These are phyloP conservation scores for Kodamaea fukazawae DNA, from an alignment of 805 yeast species.

Conservation along the genomic window DNA sequence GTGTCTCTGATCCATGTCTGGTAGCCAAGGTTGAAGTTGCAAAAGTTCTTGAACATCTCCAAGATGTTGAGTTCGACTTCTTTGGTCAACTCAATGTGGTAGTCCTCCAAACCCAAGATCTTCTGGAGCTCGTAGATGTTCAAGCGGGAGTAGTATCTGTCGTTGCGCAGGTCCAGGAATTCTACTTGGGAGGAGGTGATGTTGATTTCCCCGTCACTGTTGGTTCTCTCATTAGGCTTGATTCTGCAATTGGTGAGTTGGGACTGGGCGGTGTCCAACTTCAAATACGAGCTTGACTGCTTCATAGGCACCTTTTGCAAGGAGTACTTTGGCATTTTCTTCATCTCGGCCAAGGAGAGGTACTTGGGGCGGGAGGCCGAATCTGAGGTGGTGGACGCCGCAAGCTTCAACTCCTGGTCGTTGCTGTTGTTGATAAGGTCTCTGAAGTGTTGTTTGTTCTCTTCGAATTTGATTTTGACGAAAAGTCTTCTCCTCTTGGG, in stretches of 20 bases:
- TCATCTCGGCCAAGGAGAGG: background rate
- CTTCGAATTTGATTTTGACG: slow-evolving; percentile 5
- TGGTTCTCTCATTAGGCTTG: background rate
- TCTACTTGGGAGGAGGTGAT: background rate
- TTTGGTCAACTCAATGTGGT: slow-evolving; percentile 51
- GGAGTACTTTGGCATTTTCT: too few relatives aligned
- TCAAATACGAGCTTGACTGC: background rate
- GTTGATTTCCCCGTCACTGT: background rate
- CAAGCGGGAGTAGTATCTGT: slow-evolving; percentile 49
- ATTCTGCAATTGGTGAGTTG: slow-evolving; percentile 1
- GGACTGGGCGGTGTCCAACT: background rate
- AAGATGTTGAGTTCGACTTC: slow-evolving; percentile 53
- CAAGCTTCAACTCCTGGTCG: background rate
- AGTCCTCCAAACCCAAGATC: slow-evolving; percentile 46
- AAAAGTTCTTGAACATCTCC: slow-evolving; percentile 50
- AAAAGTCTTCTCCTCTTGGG: slow-evolving; percentile 3
- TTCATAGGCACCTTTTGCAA: background rate
- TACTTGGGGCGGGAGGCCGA: background rate
- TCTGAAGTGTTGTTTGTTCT: background rate
- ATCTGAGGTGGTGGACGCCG: background rate
- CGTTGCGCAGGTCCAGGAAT: slow-evolving; percentile 7
- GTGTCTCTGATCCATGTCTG: slow-evolving; percentile 87
- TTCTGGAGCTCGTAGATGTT: slow-evolving; percentile 56
- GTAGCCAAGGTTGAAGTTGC: slow-evolving; percentile 72
- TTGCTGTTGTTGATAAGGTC: background rate